Percentiles rank a stretch among this genome's conserved stretches.
Evolutionary conservation across 805 yeast species (phyloP).

Genomic region (Torulaspora franciscae): DNA sequence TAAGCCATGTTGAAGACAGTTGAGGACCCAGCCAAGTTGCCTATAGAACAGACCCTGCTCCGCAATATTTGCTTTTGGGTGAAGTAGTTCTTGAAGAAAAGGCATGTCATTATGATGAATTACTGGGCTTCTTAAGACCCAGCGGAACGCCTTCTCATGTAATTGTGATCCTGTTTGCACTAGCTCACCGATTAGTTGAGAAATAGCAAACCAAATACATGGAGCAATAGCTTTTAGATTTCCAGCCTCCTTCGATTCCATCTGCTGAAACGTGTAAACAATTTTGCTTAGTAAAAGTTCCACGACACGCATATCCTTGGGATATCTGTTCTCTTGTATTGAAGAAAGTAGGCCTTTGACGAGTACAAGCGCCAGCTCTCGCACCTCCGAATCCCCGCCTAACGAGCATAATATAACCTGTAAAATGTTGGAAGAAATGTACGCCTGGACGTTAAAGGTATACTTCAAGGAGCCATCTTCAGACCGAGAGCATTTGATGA

Average conservation of each 20-base stretch:
- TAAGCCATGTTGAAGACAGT: conserved; percentile 44
- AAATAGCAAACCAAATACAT: conserved; percentile 49
- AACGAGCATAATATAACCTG: conserved; percentile 44
- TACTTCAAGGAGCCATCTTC: conserved; percentile 27
- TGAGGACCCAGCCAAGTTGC: conserved; percentile 64
- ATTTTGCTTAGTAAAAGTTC: conserved; percentile 48
- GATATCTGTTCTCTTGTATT: conserved; percentile 40
- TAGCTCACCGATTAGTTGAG: conserved; percentile 53
- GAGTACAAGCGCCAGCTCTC: conserved; percentile 36
- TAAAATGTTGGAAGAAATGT: conserved; percentile 55
- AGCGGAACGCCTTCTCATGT: conserved; percentile 65
- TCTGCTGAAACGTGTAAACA: conserved; percentile 32
- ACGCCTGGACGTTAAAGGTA: conserved; percentile 48
- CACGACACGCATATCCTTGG: conserved; percentile 54
- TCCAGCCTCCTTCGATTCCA: conserved; percentile 13
- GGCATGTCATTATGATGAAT: conserved; percentile 44
- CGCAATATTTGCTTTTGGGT: conserved; percentile 11
- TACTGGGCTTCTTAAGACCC: conserved; percentile 48
- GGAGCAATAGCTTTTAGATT: conserved; percentile 36
- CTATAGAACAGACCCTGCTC: conserved; percentile 49
- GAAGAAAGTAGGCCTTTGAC: conserved; percentile 43
- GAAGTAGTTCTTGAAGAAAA: conserved; percentile 26
- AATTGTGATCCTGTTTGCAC: conserved; percentile 67
- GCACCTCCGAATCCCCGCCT: conserved; percentile 27
- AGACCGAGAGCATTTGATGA: conserved; percentile 40